Evolutionary conservation across 2,329 filamentous ascomycete genomes (phyloP), one percentile per base, ranked within the genome.

Genomic region (Penicillium sp.): DNA sequence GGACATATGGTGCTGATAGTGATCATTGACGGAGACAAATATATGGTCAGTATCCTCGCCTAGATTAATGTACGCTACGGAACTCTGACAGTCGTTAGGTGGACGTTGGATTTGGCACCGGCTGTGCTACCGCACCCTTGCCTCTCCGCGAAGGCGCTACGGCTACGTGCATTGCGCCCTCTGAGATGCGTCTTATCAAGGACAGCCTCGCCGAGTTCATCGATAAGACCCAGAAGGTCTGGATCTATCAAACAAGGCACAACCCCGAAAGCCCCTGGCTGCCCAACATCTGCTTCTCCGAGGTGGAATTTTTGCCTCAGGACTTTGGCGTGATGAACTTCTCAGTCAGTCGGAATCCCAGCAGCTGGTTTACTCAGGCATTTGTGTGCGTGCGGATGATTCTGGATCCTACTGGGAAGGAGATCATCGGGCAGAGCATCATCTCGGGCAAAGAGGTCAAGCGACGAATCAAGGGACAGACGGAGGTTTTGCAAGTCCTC

Each of bases 41-140:
- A 78, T 55, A 72, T 76, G 68, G 76, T 78, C 58, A 53, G 68
- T 61, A 22, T 38, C 8, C 12, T 2, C 25, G 15, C 14, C 22
- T 10, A 8, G 1, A 11, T n/a, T 11, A 11, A 8, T 53, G 28
- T 37, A 37, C 25, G 28, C 12, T 41, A 8, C 5, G 28, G 28
- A 31, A 17, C 20, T 20, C 28, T 57, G 41, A 64, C 43, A 42
- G 8, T 5, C 48, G 25, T 41, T 34, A 83, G 67, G 72, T 85
- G 10, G 88, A 90, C 69, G 84, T 88, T 11, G 85, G 82, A 4
- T 90, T 90, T 67, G 88, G 88, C 49, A 84, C 84, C 20, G 84
- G 87, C 66, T 84, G 84, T 7, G 79, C 86, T 2, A 87, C 83
- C 1, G 73, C 75, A 15, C 87, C 88, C 6, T 72, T 90, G 39